Conservation (phyloP, 495 filamentous ascomycete genomes). For the Tirmania nivea region DNA sequence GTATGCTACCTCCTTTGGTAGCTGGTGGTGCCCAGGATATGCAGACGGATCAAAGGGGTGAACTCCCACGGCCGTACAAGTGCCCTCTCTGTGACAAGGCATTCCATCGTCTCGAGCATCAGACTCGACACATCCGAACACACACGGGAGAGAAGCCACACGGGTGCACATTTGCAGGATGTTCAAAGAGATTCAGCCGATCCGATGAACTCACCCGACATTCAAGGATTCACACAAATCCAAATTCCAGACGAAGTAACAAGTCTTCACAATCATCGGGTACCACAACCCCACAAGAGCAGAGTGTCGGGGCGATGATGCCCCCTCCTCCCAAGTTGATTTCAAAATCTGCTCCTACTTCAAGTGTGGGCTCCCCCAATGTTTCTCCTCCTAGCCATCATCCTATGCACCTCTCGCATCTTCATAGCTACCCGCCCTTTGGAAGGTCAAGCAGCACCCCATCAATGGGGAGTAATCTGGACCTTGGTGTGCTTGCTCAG, state of each 20-base stretch:
- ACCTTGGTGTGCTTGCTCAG: conserved; percentile 77
- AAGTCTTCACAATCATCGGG: conserved; percentile 30
- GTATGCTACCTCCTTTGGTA: too few species aligned
- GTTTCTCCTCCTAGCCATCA: conserved; percentile 76
- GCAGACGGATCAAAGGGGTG: conserved; percentile 14
- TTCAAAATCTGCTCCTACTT: conserved; percentile 70
- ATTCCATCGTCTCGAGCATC: conserved; percentile 94
- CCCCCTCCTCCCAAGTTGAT: conserved; percentile 55
- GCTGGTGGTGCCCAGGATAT: too few species aligned
- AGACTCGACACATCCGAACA: conserved; percentile 91
- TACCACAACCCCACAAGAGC: conserved; percentile 25
- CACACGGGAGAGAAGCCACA: conserved; percentile 98
- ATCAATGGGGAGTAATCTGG: conserved; percentile 30
- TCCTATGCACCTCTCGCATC: conserved; percentile 28
- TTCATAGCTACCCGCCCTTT: conserved; percentile 12
- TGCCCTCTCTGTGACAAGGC: conserved; percentile 97
- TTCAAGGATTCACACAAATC: conserved; percentile 97
- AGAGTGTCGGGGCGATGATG: conserved; percentile 42
- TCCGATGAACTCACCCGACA: conserved; percentile 94
- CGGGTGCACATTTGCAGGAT: conserved; percentile 79
- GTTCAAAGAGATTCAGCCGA: conserved; percentile 91
- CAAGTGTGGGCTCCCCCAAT: conserved; percentile 76
- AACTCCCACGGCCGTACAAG: conserved; percentile 91
- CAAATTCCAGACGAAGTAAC: conserved; percentile 84
- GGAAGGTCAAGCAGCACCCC: conserved; percentile 23